These are phyloP conservation scores for Cadophora sp. DNA, from an alignment of 2,329 filamentous ascomycete species.

Conservation along the genomic window DNA sequence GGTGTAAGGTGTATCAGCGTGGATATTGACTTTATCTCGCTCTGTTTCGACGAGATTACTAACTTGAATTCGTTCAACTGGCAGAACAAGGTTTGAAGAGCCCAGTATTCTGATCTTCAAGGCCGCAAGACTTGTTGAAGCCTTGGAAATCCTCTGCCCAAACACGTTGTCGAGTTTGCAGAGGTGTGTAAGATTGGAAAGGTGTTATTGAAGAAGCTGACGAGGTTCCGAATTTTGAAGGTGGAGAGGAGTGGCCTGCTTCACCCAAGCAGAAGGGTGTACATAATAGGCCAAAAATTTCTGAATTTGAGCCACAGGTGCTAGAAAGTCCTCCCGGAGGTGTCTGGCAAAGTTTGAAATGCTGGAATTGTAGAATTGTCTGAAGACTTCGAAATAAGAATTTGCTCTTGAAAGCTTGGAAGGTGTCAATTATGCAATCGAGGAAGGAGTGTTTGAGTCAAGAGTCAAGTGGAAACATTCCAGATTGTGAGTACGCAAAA, in stretches of 20 bases:
- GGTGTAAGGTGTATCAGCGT: background rate
- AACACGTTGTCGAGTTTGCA: background rate
- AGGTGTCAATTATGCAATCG: background rate
- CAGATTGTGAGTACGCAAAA: background rate
- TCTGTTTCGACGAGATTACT: background rate
- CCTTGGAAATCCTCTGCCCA: background rate
- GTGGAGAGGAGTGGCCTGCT: background rate
- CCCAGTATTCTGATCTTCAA: background rate
- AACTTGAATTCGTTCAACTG: background rate
- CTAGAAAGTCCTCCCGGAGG: background rate
- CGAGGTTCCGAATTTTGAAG: background rate
- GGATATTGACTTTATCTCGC: background rate
- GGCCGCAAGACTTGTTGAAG: background rate
- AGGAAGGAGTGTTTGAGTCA: background rate
- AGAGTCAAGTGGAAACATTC: background rate
- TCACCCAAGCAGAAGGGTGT: background rate
- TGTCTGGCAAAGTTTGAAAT: background rate
- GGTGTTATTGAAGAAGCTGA: background rate
- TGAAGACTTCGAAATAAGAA: background rate
- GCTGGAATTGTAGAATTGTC: background rate
- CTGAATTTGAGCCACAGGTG: background rate
- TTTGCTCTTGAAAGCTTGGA: background rate
- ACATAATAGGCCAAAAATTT: background rate
- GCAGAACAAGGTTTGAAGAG: no score
- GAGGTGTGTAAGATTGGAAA: background rate